Evolutionary conservation across 495 filamentous ascomycete species (phyloP), one percentile per base, ranked within the genome.

Genomic region (Aspergillus coremiiformis): DNA sequence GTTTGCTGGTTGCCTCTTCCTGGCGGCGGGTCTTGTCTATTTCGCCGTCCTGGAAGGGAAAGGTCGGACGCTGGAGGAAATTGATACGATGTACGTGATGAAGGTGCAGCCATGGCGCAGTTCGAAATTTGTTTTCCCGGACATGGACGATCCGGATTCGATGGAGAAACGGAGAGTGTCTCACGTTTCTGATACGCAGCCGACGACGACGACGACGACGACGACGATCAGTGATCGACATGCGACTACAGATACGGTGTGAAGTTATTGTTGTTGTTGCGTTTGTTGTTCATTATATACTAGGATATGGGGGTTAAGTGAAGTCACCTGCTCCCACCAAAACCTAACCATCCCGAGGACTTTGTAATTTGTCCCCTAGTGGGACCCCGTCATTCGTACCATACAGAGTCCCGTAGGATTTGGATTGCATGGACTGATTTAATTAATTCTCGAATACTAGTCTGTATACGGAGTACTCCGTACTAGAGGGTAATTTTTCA

Each of bases 1-100:
- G 47, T 90, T 92, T 56, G 87, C 84, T 0, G 83, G 71, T 1
- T 88, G 83, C 65, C 79, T 83, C 57, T 66, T 86, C 53, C 68
- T 79, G 0, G 86, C 77, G 3, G 81, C 72, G 0, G 47, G 76
- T 0, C 55, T 86, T 14, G 84, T 88, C 14, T 91, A 82, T 65
- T 82, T 91, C 64, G 86, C 81, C 63, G 76, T 89, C 35, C 82
- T 83, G 50, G 87, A 92, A 62, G 79, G 76, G 9, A 72, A 78
- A 41, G 79, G 79, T n/a, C 70, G 83, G 8, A 82, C 79, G 3
- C 69, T 91, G 30, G 87, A 90, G 67, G 84, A 90, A 63, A 76
- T 92, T 49, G 88, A 93, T 68, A 87, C 82, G 4, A 91, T 93
- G 87, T 93, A 91, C 55, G 66, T 87, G 29, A 61, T 81, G 41